Evolutionary conservation across 805 yeast species (phyloP).

Genomic region (Candida saitoana): DNA sequence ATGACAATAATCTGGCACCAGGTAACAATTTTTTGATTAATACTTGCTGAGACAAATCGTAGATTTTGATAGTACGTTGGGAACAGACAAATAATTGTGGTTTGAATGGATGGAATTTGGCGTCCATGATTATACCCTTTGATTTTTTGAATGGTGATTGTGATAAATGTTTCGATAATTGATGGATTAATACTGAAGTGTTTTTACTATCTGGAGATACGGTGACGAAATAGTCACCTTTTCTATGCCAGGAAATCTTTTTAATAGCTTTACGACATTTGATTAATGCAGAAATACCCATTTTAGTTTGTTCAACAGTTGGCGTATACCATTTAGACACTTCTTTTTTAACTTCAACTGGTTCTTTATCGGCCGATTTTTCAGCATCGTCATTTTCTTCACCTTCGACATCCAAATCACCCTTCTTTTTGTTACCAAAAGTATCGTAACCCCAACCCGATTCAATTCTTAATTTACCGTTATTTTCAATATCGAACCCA

Average conservation of each 20-base stretch:
- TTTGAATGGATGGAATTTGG: constrained; percentile 93
- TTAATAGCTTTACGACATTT: constrained; percentile 66
- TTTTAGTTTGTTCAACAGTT: constrained; percentile 47
- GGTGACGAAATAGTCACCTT: constrained; percentile 94
- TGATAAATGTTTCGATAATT: constrained; percentile 86
- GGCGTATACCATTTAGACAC: constrained; percentile 86
- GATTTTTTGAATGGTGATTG: constrained; percentile 94
- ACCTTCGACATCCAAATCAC: constrained; percentile 19
- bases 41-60: constrained; percentile 83
- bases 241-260: constrained; percentile 90
- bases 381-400: constrained; percentile 19
- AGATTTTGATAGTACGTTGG: constrained; percentile 86
- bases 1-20: constrained; percentile 92
- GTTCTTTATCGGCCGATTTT: constrained; percentile 5
- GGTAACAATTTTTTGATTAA: constrained; percentile 83
- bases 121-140: constrained; percentile 92
- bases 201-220: constrained; percentile 93
- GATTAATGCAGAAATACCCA: constrained; percentile 72
- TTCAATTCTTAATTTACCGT: constrained; percentile 73
- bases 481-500: constrained; percentile 81
- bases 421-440: constrained; percentile 50
- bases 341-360: constrained; percentile 35
- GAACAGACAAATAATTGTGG: constrained; percentile 93
- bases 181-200: constrained; percentile 89
- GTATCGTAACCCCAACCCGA: constrained; percentile 87